Conservation (phyloP, 768 basidiomycete species). For the Tremella yokohamensis region DNA sequence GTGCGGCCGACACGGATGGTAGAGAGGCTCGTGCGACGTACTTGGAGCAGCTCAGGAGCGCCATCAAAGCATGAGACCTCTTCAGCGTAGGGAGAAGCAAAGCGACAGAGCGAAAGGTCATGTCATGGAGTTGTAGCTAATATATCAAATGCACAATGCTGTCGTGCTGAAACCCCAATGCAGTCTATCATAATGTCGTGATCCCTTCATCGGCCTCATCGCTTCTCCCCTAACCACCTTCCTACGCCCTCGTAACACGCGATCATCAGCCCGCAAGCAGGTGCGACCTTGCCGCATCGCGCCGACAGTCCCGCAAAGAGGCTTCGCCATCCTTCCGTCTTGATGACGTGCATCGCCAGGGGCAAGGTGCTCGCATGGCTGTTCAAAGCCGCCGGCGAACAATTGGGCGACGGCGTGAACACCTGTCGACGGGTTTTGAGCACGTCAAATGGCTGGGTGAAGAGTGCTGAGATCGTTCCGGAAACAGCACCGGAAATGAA, state of each 20-base stretch:
- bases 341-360: slow-evolving; percentile 66
- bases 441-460: slow-evolving; percentile 95
- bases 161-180: too few species aligned
- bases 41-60: slow-evolving; percentile 26
- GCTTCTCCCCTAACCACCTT: slow-evolving; percentile 32
- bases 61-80: not conserved
- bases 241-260: slow-evolving; percentile 76
- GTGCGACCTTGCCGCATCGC: slow-evolving; percentile 89
- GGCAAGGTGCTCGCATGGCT: slow-evolving; percentile 59
- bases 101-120: too few species aligned
- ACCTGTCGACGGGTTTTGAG: slow-evolving; percentile 92
- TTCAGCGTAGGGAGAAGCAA: too few species aligned
- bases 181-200: too few species aligned
- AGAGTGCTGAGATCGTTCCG: slow-evolving; percentile 74
- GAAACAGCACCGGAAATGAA: slow-evolving; percentile 88
- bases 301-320: slow-evolving; percentile 82
- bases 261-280: slow-evolving; percentile 98
- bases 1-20: slow-evolving; percentile 52
- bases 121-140: too few species aligned
- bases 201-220: too few species aligned
- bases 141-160: too few species aligned
- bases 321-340: slow-evolving; percentile 71
- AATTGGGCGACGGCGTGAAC: slow-evolving; percentile 46
- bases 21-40: slow-evolving; percentile 33
- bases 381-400: slow-evolving; percentile 32